Evolutionary conservation across 2,329 filamentous ascomycete genomes (phyloP).

Genomic region (Tolypocladium ovalisporum): DNA sequence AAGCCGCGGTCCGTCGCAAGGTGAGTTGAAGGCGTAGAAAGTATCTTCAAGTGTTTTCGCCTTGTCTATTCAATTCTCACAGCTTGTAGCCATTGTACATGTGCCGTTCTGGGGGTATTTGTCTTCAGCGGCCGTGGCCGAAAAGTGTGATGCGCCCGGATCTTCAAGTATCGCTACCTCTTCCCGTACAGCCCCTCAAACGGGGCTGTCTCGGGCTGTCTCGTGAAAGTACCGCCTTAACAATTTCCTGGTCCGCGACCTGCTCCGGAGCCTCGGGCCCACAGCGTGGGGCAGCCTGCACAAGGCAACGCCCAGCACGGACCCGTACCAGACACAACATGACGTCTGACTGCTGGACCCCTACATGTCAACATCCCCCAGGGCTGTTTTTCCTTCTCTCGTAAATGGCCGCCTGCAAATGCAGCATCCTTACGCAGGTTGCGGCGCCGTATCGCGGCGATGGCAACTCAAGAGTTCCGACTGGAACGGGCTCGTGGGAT

Average conservation of each 20-base stretch:
- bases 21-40: background rate
- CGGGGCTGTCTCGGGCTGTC: conserved; percentile 7
- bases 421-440: background rate
- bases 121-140: background rate
- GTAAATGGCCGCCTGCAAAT: background rate
- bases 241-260: conserved; percentile 18
- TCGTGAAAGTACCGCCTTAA: conserved; percentile 25
- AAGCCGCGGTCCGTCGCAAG: background rate
- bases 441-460: background rate
- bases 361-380: background rate
- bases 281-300: background rate
- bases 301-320: background rate
- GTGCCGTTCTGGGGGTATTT: background rate
- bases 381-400: background rate
- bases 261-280: conserved; percentile 1
- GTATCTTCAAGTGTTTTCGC: background rate
- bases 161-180: conserved; percentile 17
- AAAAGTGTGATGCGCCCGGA: conserved; percentile 20
- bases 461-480: background rate
- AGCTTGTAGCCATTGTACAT: background rate
- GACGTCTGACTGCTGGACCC: background rate
- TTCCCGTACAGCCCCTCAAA: conserved; percentile 12
- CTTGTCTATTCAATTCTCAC: background rate
- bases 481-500: conserved; percentile 7
- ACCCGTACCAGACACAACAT: background rate